Evolutionary conservation across 805 yeast genomes (phyloP), one percentile per base, ranked within the genome.

Genomic region (Suhomyces pyralidae): DNA sequence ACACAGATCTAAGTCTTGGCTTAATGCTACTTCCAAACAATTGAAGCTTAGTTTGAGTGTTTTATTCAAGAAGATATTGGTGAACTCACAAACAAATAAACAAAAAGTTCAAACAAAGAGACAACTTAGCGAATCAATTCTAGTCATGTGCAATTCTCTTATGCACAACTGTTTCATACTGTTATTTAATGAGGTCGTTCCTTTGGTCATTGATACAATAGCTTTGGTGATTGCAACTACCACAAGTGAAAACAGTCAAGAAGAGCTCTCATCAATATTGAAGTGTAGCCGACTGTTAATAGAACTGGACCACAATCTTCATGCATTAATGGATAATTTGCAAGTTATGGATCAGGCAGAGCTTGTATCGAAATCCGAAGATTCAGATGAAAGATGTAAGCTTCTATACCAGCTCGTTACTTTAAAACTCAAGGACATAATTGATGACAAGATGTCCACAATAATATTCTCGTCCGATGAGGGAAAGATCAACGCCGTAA

Each of bases 21-120:
- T 74, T 7, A 55, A 52, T 15, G 76, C 77, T 1, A 70, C 76
- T 2, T 62, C 77, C 1, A 68, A 66, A 46, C 75, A 73, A 56
- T 63, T 74, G 45, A 72, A 73, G 48, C 46, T 71, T 1, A 63
- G 76, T 0, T 57, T 75, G 48, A 57, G 63, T 17, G 57, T 66
- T 0, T 61, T 73, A 17, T 70, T 73, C 61, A 70, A 66, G 48
- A 55, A 61, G 26, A 45, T 73, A 3, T 51, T 73, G 8, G 52
- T 65, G n/a, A 49, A 46, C 5, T 57, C 64, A 0, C 55, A 56
- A 14, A 55, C 54, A 26, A 54, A 61, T 53, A 49, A 48, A 47
- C 47, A 52, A 24, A 66, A 67, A 49, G 44, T 71, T 2, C 62
- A 57, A 32, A 52, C 64, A 2, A 73, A 70, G 42, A 45, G 51